phyloP scores from a whole-genome alignment of 371 early-diverging fungal species.

The Rhizomucor miehei region DNA sequence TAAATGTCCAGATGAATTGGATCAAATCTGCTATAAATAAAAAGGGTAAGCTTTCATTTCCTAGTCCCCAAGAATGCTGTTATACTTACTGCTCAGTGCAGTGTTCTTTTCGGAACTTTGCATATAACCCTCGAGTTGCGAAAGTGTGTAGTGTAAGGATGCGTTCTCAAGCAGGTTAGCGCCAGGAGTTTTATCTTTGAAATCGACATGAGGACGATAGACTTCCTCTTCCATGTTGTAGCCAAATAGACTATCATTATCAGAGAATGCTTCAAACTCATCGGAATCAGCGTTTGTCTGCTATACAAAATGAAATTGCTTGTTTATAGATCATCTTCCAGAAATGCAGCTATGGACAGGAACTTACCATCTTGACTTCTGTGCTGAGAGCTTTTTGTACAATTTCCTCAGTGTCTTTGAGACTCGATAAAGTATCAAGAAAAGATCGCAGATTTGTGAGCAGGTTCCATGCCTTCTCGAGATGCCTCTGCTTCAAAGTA shows the following conservation, averaged over 20 bases:
- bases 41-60: not conserved
- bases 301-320: not conserved
- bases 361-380: constrained; percentile 36
- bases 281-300: constrained; percentile 42
- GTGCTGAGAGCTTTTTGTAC: constrained; percentile 15
- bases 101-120: constrained; percentile 22
- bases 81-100: constrained; percentile 20
- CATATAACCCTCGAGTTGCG: constrained; percentile 35
- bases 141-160: constrained; percentile 34
- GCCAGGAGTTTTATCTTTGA: constrained; percentile 28
- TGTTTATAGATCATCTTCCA: too few relatives aligned
- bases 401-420: not conserved
- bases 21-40: constrained; percentile 23
- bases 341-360: not conserved
- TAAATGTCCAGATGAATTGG: constrained; percentile 39
- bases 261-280: constrained; percentile 46
- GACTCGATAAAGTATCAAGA: constrained; percentile 33
- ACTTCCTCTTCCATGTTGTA: constrained; percentile 47
- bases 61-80: not conserved
- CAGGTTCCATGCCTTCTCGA: constrained; percentile 43
- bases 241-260: constrained; percentile 40
- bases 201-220: constrained; percentile 30
- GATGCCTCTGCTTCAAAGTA: constrained; percentile 48
- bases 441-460: constrained; percentile 41
- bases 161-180: constrained; percentile 38